Conservation (phyloP, 768 basidiomycete genomes). For the Tricholoma sp. region DNA sequence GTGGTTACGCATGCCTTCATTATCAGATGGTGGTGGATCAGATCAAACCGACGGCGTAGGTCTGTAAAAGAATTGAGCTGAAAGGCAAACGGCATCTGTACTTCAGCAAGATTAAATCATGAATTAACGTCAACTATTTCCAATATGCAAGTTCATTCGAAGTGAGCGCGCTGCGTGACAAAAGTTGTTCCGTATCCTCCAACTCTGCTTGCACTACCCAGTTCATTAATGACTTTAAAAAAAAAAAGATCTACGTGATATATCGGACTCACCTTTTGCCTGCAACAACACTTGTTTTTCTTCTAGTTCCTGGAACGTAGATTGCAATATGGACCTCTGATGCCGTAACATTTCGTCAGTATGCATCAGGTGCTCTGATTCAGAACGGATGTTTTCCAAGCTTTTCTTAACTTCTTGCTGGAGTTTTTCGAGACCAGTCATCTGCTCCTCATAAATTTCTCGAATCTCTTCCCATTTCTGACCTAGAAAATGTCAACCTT, state of each 20-base stretch:
- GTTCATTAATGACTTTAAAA: not conserved
- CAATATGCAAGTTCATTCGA: not conserved
- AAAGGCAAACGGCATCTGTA: not conserved
- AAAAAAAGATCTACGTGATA: not conserved
- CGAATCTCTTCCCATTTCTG: conserved; percentile 57
- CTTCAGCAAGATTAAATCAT: not conserved
- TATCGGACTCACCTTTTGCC: conserved; percentile 31
- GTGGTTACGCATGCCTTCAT: conserved; percentile 37
- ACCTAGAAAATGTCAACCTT: conserved; percentile 29
- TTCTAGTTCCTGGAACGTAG: conserved; percentile 39
- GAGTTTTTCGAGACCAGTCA: conserved; percentile 51
- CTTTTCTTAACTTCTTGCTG: conserved; percentile 49
- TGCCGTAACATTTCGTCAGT: conserved; percentile 37
- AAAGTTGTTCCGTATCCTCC: conserved; percentile 33
- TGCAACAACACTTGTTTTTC: conserved; percentile 36
- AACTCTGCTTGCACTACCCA: conserved; percentile 38
- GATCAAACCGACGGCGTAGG: conserved; percentile 38
- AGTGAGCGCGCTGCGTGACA: conserved; percentile 22
- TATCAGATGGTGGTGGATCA: conserved; percentile 62
- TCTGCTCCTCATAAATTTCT: conserved; percentile 54
- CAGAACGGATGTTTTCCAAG: conserved; percentile 35
- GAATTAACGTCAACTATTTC: not conserved
- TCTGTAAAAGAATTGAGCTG: conserved; percentile 9
- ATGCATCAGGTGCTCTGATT: conserved; percentile 39
- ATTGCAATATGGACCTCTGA: conserved; percentile 33